A percentile compares a stretch with the other conserved stretches of the same genome.
Evolutionary conservation across 257 asterid species (phyloP).

Genomic region (Petunia secreta): DNA sequence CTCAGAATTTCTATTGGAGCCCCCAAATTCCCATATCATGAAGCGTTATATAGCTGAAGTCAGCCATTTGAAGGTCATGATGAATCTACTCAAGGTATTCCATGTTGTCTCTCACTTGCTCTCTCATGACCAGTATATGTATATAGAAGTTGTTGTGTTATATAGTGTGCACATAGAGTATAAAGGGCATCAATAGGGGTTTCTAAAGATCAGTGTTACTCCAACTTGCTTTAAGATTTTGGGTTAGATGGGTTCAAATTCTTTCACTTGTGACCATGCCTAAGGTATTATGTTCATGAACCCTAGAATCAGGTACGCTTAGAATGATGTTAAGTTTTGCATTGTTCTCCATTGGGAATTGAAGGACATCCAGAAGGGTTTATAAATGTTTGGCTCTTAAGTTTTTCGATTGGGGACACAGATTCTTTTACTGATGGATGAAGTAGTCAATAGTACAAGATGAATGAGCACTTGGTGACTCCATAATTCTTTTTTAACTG

Average conservation of each 20-base stretch:
- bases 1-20: conserved; percentile 89
- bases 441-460: not conserved
- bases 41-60: conserved; percentile 87
- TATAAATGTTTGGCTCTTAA: not conserved
- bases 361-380: conserved; percentile 1
- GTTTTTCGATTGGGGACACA: not conserved
- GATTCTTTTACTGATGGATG: not conserved
- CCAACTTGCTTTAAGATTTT: not conserved
- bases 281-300: not conserved
- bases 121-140: not conserved
- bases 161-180: not conserved
- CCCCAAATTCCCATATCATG: conserved; percentile 90
- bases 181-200: not conserved
- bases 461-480: conserved; percentile 5
- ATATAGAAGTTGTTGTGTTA: not conserved
- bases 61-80: conserved; percentile 85
- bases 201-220: not conserved
- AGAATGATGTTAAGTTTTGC: conserved; percentile 16
- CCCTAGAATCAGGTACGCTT: not conserved
- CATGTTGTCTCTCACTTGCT: conserved; percentile 32
- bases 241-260: not conserved
- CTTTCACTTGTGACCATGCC: not conserved
- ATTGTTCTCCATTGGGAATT: not conserved
- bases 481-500: not conserved
- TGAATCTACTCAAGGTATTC: conserved; percentile 86